Conservation (phyloP, 768 basidiomycete species). For the Inosperma sp. region DNA sequence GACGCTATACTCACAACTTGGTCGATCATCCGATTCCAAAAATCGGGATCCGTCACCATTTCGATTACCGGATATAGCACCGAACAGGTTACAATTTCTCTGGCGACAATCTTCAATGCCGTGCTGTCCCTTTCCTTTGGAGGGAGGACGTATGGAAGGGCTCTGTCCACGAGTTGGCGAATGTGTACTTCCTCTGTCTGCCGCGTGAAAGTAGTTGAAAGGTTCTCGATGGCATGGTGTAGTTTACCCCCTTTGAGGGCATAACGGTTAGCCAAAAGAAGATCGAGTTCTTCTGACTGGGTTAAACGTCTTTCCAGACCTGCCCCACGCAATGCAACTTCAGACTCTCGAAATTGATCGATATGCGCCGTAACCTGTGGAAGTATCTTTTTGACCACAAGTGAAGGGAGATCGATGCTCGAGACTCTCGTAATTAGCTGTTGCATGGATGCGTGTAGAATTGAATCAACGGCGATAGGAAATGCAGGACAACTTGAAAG, state of each 20-base stretch:
- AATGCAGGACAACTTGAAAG: slow-evolving; percentile 87
- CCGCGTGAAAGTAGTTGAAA: slow-evolving; percentile 83
- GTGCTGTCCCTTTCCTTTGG: slow-evolving; percentile 67
- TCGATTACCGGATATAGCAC: slow-evolving; percentile 87
- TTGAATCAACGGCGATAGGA: slow-evolving; percentile 74
- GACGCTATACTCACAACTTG: slow-evolving; percentile 79
- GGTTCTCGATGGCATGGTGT: slow-evolving; percentile 83
- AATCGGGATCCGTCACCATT: slow-evolving; percentile 92
- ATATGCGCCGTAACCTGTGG: slow-evolving; percentile 89
- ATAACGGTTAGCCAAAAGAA: slow-evolving; percentile 80
- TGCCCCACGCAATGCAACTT: slow-evolving; percentile 78
- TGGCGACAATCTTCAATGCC: slow-evolving; percentile 63
- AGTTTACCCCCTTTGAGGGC: slow-evolving; percentile 63
- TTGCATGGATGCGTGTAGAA: slow-evolving; percentile 63
- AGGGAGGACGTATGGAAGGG: slow-evolving; percentile 71
- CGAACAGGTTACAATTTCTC: slow-evolving; percentile 80
- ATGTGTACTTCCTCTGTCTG: slow-evolving; percentile 90
- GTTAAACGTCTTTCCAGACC: slow-evolving; percentile 78
- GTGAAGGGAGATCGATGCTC: slow-evolving; percentile 63
- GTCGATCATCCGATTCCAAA: slow-evolving; percentile 93
- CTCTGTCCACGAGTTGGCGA: slow-evolving; percentile 59
- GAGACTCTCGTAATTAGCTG: slow-evolving; percentile 53
- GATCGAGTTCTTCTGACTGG: slow-evolving; percentile 85
- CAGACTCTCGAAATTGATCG: slow-evolving; percentile 87
- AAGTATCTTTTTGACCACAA: slow-evolving; percentile 78